phyloP scores from a whole-genome alignment of 768 basidiomycete genomes.

The Podaxis sp. region DNA sequence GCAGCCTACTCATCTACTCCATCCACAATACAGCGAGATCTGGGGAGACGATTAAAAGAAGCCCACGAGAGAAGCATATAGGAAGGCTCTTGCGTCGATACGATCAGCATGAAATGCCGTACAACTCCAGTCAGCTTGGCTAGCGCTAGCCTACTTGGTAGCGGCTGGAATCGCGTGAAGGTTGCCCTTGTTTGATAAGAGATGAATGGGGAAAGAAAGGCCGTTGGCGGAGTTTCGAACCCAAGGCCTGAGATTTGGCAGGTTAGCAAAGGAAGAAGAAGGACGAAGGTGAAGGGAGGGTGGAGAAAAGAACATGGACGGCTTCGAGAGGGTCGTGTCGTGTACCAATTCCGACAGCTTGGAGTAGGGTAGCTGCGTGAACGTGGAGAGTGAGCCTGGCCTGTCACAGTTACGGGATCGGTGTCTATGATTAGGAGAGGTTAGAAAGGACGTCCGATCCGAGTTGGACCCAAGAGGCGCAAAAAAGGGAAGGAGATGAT shows the following conservation, averaged over 20 bases:
- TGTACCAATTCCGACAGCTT: no score
- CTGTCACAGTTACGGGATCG: neutral
- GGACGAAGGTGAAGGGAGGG: neutral
- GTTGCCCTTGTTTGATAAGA: slow-evolving; percentile 10
- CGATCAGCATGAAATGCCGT: neutral
- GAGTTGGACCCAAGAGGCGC: neutral
- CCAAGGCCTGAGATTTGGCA: neutral
- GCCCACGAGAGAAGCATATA: neutral
- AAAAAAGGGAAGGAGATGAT: neutral
- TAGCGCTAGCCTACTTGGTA: neutral
- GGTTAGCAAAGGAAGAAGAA: neutral
- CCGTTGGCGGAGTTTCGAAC: neutral
- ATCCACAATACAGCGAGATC: slow-evolving; percentile 4
- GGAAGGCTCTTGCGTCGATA: neutral
- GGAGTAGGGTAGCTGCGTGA: no score
- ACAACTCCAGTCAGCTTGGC: neutral
- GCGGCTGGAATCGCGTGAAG: slow-evolving; percentile 3
- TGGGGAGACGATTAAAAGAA: slow-evolving; percentile 1
- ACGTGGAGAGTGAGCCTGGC: no score
- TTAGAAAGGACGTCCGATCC: neutral
- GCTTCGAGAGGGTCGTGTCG: neutral
- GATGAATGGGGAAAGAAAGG: slow-evolving; percentile 10
- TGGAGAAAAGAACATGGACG: neutral
- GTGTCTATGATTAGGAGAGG: neutral
- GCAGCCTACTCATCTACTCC: neutral